Evolutionary conservation across 257 asterid genomes (phyloP).

Genomic region (Jacaranda copaia): DNA sequence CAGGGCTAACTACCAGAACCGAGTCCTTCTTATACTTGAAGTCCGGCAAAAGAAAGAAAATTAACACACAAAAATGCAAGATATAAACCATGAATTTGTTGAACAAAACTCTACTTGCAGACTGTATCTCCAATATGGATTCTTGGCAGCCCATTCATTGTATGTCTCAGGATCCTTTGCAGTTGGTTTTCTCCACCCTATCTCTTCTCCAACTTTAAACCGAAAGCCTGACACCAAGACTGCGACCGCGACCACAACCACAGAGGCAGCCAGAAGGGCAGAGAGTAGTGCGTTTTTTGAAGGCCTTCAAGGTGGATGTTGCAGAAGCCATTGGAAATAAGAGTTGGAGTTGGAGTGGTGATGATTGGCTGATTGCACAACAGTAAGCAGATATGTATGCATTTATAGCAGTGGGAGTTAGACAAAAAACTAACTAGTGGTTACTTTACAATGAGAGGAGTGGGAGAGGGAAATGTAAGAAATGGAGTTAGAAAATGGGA

Average conservation of each 20-base stretch:
- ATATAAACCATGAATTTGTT: too few relatives aligned
- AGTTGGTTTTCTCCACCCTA: constrained; percentile 67
- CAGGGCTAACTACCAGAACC: constrained; percentile 59
- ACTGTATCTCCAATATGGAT: constrained; percentile 71
- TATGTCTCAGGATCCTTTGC: constrained; percentile 67
- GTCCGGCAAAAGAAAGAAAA: constrained; percentile 41
- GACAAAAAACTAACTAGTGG: too few relatives aligned
- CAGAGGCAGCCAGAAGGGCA: constrained; percentile 42
- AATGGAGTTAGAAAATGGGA: not conserved
- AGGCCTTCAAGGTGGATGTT: constrained; percentile 14
- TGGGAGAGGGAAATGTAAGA: not conserved
- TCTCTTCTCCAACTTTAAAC: constrained; percentile 62
- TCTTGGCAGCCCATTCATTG: constrained; percentile 77
- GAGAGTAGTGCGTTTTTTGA: constrained; percentile 31
- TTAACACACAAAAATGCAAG: not conserved
- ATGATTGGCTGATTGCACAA: too few relatives aligned
- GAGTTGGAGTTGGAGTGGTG: too few relatives aligned
- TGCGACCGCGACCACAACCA: constrained; percentile 19
- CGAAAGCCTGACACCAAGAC: constrained; percentile 48
- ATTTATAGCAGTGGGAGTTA: too few relatives aligned
- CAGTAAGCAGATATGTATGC: too few relatives aligned
- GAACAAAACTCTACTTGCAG: constrained; percentile 42
- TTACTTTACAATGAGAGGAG: not conserved
- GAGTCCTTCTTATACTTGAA: constrained; percentile 76
- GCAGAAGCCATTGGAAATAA: constrained; percentile 44